Evolutionary conservation across 2,329 filamentous ascomycete genomes (phyloP).

Genomic region (Verruconis gallopava): DNA sequence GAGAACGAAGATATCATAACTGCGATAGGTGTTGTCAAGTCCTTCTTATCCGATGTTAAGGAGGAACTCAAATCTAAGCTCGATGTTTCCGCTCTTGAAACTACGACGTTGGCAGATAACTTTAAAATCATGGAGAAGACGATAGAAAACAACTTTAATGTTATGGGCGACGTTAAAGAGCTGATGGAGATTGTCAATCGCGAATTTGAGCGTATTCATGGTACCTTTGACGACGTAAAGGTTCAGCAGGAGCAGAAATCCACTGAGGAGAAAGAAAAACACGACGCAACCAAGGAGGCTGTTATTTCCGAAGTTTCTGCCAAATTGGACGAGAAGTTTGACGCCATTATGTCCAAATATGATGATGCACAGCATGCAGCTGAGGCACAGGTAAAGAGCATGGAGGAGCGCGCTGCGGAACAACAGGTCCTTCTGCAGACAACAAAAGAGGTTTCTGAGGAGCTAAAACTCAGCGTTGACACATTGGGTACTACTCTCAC

Average conservation of each 20-base stretch:
- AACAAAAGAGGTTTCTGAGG: constrained; percentile 72
- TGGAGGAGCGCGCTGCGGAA: constrained; percentile 59
- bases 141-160: constrained; percentile 35
- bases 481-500: constrained; percentile 57
- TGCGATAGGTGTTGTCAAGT: constrained; percentile 66
- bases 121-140: constrained; percentile 59
- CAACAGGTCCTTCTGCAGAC: constrained; percentile 60
- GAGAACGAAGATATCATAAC: constrained; percentile 71
- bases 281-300: constrained; percentile 44
- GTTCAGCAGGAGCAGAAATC: constrained; percentile 58
- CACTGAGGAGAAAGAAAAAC: constrained; percentile 42
- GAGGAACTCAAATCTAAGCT: constrained; percentile 64
- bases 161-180: constrained; percentile 39
- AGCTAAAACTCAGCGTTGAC: constrained; percentile 75
- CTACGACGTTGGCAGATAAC: constrained; percentile 44
- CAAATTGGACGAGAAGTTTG: constrained; percentile 64
- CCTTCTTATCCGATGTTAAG: constrained; percentile 65
- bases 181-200: constrained; percentile 62
- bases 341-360: constrained; percentile 72
- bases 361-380: constrained; percentile 67
- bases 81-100: constrained; percentile 56
- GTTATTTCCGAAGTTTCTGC: constrained; percentile 40
- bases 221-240: constrained; percentile 66
- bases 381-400: constrained; percentile 59
- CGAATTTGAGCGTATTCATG: constrained; percentile 79